phyloP scores from a whole-genome alignment of 2,329 filamentous ascomycete species.

The Cryphonectria carpinicola region DNA sequence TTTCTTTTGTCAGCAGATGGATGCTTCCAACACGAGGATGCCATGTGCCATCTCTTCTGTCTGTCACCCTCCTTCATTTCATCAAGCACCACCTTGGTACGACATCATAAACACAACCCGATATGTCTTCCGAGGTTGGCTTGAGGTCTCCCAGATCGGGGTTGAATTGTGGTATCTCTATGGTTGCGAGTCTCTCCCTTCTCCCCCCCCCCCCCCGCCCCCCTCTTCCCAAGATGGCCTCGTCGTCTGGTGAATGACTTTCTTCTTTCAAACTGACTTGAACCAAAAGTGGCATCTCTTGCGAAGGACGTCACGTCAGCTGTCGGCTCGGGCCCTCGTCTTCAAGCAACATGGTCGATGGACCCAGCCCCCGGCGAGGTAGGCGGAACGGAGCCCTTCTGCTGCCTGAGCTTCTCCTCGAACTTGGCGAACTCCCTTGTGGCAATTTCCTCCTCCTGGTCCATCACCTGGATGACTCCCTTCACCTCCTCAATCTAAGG shows the following conservation, averaged over 20 bases:
- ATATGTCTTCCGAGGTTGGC: not conserved
- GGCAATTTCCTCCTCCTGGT: slow-evolving; percentile 89
- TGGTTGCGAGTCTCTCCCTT: not conserved
- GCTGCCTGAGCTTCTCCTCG: slow-evolving; percentile 75
- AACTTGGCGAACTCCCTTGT: slow-evolving; percentile 90
- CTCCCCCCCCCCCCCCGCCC: no score
- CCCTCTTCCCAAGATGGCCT: no score
- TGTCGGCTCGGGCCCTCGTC: not conserved
- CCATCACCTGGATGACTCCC: slow-evolving; percentile 86
- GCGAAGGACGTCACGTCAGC: not conserved
- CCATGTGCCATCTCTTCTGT: not conserved
- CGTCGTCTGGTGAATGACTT: not conserved
- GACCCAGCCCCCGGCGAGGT: slow-evolving; percentile 44
- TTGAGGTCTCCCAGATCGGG: not conserved
- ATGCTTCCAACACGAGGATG: not conserved
- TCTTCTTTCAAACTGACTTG: not conserved
- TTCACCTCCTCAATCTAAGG: slow-evolving; percentile 90
- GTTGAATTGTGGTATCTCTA: slow-evolving; percentile 15
- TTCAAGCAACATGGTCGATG: slow-evolving; percentile 40
- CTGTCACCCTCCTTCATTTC: not conserved
- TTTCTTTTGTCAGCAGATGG: no score
- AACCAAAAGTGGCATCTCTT: not conserved
- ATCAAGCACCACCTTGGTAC: not conserved
- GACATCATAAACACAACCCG: not conserved
- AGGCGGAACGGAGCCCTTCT: slow-evolving; percentile 50